phyloP scores from a whole-genome alignment of 1,284 basidiomycete genomes.

The Ceratobasidium sp. region DNA sequence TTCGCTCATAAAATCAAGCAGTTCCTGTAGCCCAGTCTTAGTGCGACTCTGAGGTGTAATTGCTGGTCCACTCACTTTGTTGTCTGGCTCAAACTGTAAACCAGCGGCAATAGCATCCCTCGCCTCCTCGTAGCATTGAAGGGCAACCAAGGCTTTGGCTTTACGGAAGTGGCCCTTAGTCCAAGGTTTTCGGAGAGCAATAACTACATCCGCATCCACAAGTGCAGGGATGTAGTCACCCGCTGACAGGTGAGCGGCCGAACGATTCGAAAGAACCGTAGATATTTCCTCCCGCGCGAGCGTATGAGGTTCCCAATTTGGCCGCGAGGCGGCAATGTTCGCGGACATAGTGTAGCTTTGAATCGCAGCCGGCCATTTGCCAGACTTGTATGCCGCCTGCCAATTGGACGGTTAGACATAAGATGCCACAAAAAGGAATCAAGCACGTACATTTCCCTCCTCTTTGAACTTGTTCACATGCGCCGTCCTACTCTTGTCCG shows the following conservation, averaged over 20 bases:
- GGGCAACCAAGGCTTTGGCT: slow-evolving; percentile 85
- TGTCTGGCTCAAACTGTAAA: slow-evolving; percentile 89
- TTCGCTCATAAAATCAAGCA: slow-evolving; percentile 47
- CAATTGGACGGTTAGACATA: slow-evolving; percentile 14
- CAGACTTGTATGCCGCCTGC: slow-evolving; percentile 79
- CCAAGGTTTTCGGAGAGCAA: slow-evolving; percentile 87
- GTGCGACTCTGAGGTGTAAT: not conserved
- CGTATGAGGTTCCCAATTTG: slow-evolving; percentile 88
- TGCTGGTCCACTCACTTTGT: slow-evolving; percentile 64
- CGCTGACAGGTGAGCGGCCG: slow-evolving; percentile 82
- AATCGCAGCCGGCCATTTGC: slow-evolving; percentile 80
- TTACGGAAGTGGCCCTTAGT: slow-evolving; percentile 96
- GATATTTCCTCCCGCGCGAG: slow-evolving; percentile 90
- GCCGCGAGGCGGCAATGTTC: slow-evolving; percentile 82
- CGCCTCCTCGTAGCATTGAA: slow-evolving; percentile 79
- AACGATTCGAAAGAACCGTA: slow-evolving; percentile 89
- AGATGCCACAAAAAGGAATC: slow-evolving; percentile 13
- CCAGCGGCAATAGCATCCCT: slow-evolving; percentile 85
- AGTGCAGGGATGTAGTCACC: slow-evolving; percentile 85
- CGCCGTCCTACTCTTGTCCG: slow-evolving; percentile 77
- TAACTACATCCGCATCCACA: slow-evolving; percentile 91
- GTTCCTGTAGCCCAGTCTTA: slow-evolving; percentile 42
- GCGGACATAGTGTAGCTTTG: slow-evolving; percentile 86
- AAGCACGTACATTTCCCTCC: slow-evolving; percentile 80
- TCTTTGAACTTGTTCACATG: slow-evolving; percentile 84